Conservation (phyloP, 495 filamentous ascomycete species). For the Echria macrotheca region DNA sequence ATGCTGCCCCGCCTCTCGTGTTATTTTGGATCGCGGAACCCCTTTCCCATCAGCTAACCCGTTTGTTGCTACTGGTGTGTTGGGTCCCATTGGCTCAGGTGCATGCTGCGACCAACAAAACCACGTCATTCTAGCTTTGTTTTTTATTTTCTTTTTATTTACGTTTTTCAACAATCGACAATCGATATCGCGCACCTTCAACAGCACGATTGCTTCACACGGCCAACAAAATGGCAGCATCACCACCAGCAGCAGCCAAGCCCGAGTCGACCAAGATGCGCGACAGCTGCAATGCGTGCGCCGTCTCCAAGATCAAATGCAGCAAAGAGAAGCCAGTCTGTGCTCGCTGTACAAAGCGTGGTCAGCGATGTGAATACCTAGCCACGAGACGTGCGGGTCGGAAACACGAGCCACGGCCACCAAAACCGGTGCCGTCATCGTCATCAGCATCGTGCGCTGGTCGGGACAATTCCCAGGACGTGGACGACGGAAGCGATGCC, state of each 20-base stretch:
- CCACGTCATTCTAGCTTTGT: neutral
- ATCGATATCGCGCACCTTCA: neutral
- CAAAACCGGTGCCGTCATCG: neutral
- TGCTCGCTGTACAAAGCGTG: conserved; percentile 22
- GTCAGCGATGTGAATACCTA: conserved; percentile 23
- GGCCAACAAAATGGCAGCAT: neutral
- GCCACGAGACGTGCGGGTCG: conserved; percentile 22
- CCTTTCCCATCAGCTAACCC: neutral
- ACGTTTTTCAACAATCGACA: neutral
- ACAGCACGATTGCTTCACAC: neutral
- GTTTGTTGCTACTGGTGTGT: neutral
- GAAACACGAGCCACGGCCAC: neutral
- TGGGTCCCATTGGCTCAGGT: neutral
- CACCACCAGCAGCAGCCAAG: neutral
- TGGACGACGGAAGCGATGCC: neutral
- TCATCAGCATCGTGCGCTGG: neutral
- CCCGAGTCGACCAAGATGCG: conserved; percentile 3
- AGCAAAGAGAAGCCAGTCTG: conserved; percentile 26
- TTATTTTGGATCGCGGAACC: neutral
- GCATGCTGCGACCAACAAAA: neutral
- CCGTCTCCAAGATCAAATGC: conserved; percentile 27
- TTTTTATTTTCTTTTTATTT: no score
- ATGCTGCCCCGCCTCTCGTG: neutral
- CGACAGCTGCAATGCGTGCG: conserved; percentile 21
- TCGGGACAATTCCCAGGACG: neutral